Evolutionary conservation across 345 rosid genomes (phyloP), one percentile per base, ranked within the genome.

Genomic region (Sisymbrium irio): DNA sequence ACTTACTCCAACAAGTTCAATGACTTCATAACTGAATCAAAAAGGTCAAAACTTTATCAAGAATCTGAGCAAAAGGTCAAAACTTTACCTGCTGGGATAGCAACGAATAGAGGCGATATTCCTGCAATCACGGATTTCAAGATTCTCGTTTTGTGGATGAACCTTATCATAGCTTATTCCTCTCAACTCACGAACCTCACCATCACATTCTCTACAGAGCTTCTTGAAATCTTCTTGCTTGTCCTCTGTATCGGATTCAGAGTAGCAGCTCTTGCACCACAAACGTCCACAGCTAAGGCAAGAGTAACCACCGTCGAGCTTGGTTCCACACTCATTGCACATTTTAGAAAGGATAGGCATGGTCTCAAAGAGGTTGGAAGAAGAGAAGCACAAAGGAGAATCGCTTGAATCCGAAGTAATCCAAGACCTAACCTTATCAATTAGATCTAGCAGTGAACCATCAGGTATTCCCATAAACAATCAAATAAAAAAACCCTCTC

Each of bases 391-490:
- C 4, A 76, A 76, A 65, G 81, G 65, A 85, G 81, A 69, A 85
- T 86, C 89, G 18, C 88, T 89, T 67, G 79, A 78, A 63, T 81
- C 85, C 78, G 71, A 79, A 67, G 97, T 82, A 76, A 92, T 77
- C 95, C 88, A 91, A 85, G 86, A 83, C 91, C 86, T 77, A 76
- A 87, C 82, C 77, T 88, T 90, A 5, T 74, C 80, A 77, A 88
- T 69, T 69, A 90, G 94, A 87, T 95, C 90, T 85, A 72, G 72
- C 76, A 84, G 75, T 67, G 85, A 86, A 77, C 73, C 83, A 88
- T 85, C 92, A 64, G 87, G 87, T 84, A 86, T 72, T 85, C 94
- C 93, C 94, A 86, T 90, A 86, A 74, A 67, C 68, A 79, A 79
- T 39, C 75, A 74, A 70, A 67, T 51, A 75, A 73, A 79, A 14